Evolutionary conservation across 139 green algal genomes (phyloP).

Genomic region (Zygnema circumcarinatum): DNA sequence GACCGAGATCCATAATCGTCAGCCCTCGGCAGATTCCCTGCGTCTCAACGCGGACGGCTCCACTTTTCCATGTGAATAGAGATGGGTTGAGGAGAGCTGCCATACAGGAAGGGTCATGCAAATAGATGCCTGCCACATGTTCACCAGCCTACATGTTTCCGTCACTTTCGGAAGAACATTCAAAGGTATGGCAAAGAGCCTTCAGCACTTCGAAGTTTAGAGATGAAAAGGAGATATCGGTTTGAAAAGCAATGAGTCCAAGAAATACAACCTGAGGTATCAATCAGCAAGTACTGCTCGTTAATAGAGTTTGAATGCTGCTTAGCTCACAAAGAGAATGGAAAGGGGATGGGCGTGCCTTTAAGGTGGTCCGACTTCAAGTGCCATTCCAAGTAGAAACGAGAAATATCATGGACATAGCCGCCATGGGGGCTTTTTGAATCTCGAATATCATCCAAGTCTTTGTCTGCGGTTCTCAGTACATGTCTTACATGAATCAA

Average conservation of each 20-base stretch:
- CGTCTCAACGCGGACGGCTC: constrained; percentile 45
- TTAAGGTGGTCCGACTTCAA: constrained; percentile 15
- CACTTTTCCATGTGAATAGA: constrained; percentile 34
- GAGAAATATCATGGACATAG: constrained; percentile 50
- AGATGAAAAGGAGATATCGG: neutral
- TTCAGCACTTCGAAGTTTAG: neutral
- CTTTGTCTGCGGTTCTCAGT: neutral
- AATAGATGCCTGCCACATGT: constrained; percentile 40
- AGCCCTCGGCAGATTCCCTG: constrained; percentile 6
- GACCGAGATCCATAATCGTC: constrained; percentile 29
- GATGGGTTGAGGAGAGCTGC: constrained; percentile 15
- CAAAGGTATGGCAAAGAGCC: constrained; percentile 22
- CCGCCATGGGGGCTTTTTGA: neutral
- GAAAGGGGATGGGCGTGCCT: constrained; percentile 2
- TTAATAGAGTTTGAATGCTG: too few species aligned
- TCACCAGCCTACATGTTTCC: neutral
- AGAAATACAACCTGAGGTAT: neutral
- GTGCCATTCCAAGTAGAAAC: constrained; percentile 65
- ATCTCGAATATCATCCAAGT: constrained; percentile 5
- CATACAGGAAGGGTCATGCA: constrained; percentile 45
- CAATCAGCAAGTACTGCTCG: too few species aligned
- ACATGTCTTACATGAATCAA: too few species aligned
- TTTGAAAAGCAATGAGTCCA: neutral
- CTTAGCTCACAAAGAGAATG: too few species aligned
- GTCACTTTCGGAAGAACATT: neutral